These are phyloP conservation scores for Lipomyces lipofer DNA, from an alignment of 805 yeast species.

Conservation along the genomic window DNA sequence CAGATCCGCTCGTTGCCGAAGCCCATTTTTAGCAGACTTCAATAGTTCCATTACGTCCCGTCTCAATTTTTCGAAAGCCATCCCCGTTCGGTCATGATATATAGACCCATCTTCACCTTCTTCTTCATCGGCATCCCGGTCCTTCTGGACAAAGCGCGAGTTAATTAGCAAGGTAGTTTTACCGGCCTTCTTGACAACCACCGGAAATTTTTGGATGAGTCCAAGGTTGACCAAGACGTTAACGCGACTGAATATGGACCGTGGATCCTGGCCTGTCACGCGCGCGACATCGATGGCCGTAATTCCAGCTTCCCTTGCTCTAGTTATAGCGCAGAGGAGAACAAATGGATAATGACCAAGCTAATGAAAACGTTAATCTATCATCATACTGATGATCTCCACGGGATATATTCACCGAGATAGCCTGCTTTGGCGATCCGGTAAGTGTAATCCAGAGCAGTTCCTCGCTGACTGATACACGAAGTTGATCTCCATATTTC, in stretches of 20 bases:
- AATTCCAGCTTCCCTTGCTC: constrained; percentile 44
- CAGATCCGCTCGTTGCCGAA: constrained; percentile 42
- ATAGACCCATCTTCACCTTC: neutral
- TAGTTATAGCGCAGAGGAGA: constrained; percentile 42
- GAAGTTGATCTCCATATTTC: constrained; percentile 25
- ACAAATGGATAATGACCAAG: constrained; percentile 44
- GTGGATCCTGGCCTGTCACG: constrained; percentile 44
- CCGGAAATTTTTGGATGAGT: constrained; percentile 40
- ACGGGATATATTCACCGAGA: constrained; percentile 21
- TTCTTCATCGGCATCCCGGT: neutral
- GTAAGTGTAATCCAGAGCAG: constrained; percentile 42
- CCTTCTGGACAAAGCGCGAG: constrained; percentile 35
- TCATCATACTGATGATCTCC: neutral
- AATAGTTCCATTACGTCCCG: constrained; percentile 35
- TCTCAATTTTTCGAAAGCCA: constrained; percentile 25
- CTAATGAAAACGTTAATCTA: constrained; percentile 8
- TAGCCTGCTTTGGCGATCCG: constrained; percentile 37
- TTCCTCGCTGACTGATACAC: constrained; percentile 38
- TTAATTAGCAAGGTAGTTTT: constrained; percentile 40
- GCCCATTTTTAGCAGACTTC: constrained; percentile 38
- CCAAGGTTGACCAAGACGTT: constrained; percentile 38
- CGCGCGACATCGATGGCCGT: constrained; percentile 41
- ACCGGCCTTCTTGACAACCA: constrained; percentile 35
- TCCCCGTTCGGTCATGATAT: neutral
- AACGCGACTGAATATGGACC: constrained; percentile 43